Evolutionary conservation across 192 early-diverging fungal species (phyloP).

Genomic region (Backusella westeae): DNA sequence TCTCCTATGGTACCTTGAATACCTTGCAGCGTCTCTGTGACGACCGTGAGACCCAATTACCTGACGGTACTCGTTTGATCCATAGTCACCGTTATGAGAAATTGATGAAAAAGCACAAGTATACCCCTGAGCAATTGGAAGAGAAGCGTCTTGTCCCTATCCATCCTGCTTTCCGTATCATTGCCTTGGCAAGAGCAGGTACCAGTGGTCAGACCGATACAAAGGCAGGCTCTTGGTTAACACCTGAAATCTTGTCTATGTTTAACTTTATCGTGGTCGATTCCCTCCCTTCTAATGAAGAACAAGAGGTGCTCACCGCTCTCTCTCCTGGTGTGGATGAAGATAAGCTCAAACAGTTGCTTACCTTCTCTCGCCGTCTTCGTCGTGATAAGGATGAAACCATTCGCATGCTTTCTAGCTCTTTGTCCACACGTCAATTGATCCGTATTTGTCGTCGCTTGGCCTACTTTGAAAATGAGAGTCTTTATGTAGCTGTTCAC

Average conservation of each 20-base stretch:
- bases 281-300: constrained; percentile 49
- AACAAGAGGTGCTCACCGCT: constrained; percentile 44
- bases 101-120: constrained; percentile 45
- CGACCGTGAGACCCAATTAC: constrained; percentile 69
- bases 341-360: constrained; percentile 38
- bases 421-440: constrained; percentile 73
- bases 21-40: constrained; percentile 61
- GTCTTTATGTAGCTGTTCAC: constrained; percentile 59
- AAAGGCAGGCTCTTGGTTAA: constrained; percentile 62
- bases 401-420: constrained; percentile 52
- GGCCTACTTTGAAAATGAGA: constrained; percentile 60
- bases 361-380: constrained; percentile 60
- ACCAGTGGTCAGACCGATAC: constrained; percentile 45
- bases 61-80: constrained; percentile 62
- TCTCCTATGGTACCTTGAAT: constrained; percentile 69
- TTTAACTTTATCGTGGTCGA: constrained; percentile 69
- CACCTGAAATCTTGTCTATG: constrained; percentile 67
- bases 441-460: constrained; percentile 68
- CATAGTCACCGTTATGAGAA: constrained; percentile 52
- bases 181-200: constrained; percentile 59
- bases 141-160: constrained; percentile 54
- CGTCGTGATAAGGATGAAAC: constrained; percentile 58
- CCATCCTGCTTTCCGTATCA: constrained; percentile 75
- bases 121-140: constrained; percentile 43
- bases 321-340: constrained; percentile 52